Evolutionary conservation across 108 stramenopile species (phyloP), one percentile per base, ranked within the genome.

Genomic region (Aureococcus anophagefferens): DNA sequence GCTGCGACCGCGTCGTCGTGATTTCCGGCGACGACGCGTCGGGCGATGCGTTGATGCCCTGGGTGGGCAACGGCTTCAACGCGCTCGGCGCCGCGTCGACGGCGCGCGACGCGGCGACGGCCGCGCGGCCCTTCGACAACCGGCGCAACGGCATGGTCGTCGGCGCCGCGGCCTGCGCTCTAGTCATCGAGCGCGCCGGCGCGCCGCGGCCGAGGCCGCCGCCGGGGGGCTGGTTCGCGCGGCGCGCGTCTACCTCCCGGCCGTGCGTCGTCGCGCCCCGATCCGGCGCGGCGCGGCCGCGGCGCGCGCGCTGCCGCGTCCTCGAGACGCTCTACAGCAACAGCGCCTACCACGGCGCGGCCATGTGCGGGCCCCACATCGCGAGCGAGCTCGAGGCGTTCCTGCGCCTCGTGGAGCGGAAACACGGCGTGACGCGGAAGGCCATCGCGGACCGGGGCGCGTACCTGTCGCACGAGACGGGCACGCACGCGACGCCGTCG

Each of bases 401-500:
- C 83, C 79, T 96, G 33, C 80, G 63, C 35, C 91, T 91, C 69
- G 77, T 97, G 59, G 88, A 95, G 70, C 64, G 88, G n/a, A 77
- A 90, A 67, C 91, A 92, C 74, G 91, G 93, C 34, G 91, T 97
- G 62, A 83, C 88, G 70, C 89, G 93, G 76, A 85, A 87, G 62
- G 90, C 93, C 66, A 89, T 97, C 59, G 94, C 94, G 5, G 81
- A 80, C 21, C 90, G 93, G 71, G 96, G 96, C 46, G 92, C 93
- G 7, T 97, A 97, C 80, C 93, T 95, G 76, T 92, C 92, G n/a
- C 96, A 97, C 74, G 96, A 97, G 74, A 97, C 96, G 15, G 88
- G 87, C 63, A 97, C 96, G 30, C 93, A 97, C 79, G 92, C 94
- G 9, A 90, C 93, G 0, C 77, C 83, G 68, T 89, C 88, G 37